Evolutionary conservation across 2,329 filamentous ascomycete species (phyloP), one percentile per base, ranked within the genome.

Genomic region (Elsinoe arachidis): DNA sequence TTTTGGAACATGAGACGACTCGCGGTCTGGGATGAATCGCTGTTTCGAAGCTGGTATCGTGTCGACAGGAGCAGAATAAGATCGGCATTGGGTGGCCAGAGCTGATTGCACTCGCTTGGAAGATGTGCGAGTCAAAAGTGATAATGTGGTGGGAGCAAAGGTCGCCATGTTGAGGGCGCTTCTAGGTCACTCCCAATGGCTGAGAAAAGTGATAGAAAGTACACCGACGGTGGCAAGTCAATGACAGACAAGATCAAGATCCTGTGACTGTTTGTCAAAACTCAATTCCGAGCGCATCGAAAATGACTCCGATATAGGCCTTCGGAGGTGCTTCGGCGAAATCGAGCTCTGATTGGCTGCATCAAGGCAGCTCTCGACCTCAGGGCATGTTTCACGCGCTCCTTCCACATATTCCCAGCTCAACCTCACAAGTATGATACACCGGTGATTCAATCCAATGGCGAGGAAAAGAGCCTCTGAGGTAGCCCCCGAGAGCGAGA

Each of bases 11-110:
- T 53, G 7, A 10, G 49, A 53, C 17, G 84, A 89, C 61, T 92
- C 93, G 41, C 80, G 82, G 1, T 82, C 85, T 7, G 93, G 91
- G 54, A 97, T 83, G 72, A 95, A 96, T 73, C 95, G 95, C 71
- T 86, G 82, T 77, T 97, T 99, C 59, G 87, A 82, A 14, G 81
- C 80, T 1, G 91, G 90, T 58, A 95, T 79, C 34, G 74, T 71
- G 64, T 79, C 76, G 54, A 78, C 74, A 2, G 82, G 80, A 15
- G 81, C 82, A 51, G 83, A 82, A 66, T 86, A 87, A 62, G 69
- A 68, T 59, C 81, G 78, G 26, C 71, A 63, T 68, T 78, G 76
- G 61, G 55, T 21, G 11, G 60, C 47, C 10, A 63, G 57, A 30
- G 58, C 55, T 10, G 62, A 60, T 43, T 69, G 51, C 39, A 66